phyloP scores from a whole-genome alignment of 2,329 filamentous ascomycete species.

The Cytospora paraplurivora region DNA sequence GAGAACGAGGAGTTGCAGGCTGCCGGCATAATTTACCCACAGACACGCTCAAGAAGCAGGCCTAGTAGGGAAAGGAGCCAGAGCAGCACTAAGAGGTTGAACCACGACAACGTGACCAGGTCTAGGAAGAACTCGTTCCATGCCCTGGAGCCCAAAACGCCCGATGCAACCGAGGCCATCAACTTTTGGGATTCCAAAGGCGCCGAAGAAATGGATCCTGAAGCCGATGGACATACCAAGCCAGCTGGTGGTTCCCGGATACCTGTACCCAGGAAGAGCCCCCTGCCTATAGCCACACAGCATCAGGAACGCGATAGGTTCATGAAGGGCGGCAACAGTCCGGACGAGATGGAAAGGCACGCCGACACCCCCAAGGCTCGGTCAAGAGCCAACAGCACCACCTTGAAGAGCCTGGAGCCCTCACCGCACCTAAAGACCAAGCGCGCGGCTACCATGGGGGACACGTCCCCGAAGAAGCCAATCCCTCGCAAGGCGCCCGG shows the following conservation, averaged over 20 bases:
- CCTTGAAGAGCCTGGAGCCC: slow-evolving; percentile 60
- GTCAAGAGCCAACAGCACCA: slow-evolving; percentile 64
- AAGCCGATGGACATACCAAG: slow-evolving; percentile 53
- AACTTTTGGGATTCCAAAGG: slow-evolving; percentile 69
- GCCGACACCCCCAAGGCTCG: slow-evolving; percentile 64
- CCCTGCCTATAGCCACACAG: slow-evolving; percentile 71
- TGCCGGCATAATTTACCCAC: slow-evolving; percentile 67
- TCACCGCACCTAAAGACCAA: slow-evolving; percentile 39
- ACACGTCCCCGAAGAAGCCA: slow-evolving; percentile 58
- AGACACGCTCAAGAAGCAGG: slow-evolving; percentile 55
- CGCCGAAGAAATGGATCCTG: slow-evolving; percentile 74
- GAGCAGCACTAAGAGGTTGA: slow-evolving; percentile 37
- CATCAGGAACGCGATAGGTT: slow-evolving; percentile 75
- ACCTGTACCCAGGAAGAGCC: slow-evolving; percentile 79
- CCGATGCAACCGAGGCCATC: slow-evolving; percentile 46
- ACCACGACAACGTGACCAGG: slow-evolving; percentile 36
- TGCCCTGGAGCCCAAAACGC: slow-evolving; percentile 40
- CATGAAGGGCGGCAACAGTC: slow-evolving; percentile 58
- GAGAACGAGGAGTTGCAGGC: slow-evolving; percentile 80
- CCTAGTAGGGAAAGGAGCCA: slow-evolving; percentile 48
- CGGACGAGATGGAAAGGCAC: slow-evolving; percentile 57
- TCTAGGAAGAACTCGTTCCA: slow-evolving; percentile 52
- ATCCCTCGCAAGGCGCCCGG: slow-evolving; percentile 49
- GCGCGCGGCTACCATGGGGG: slow-evolving; percentile 44
- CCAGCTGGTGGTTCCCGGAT: slow-evolving; percentile 76